These are phyloP conservation scores for Rutstroemia sp. DNA, from an alignment of 2,329 filamentous ascomycete species.

Conservation along the genomic window DNA sequence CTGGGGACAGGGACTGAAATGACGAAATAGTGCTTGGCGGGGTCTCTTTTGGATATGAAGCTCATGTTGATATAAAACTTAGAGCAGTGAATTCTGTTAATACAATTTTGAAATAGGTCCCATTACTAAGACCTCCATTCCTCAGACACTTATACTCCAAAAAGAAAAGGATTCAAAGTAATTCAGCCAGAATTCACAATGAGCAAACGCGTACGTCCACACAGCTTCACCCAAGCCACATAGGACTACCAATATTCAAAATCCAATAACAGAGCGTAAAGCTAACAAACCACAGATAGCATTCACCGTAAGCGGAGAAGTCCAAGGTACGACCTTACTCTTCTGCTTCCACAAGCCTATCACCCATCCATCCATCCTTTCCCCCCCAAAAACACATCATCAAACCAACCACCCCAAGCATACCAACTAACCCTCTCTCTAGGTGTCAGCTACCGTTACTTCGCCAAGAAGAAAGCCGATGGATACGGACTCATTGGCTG, in stretches of 20 bases:
- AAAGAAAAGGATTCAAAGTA: too few species aligned
- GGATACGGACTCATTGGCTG: conserved; percentile 49
- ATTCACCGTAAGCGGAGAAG: neutral
- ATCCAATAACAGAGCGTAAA: neutral
- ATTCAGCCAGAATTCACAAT: neutral
- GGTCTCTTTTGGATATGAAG: too few species aligned
- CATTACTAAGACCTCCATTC: too few species aligned
- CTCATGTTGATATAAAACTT: too few species aligned
- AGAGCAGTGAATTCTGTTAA: too few species aligned
- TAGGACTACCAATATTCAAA: neutral
- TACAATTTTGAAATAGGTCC: too few species aligned
- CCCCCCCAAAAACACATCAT: neutral
- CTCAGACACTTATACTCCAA: too few species aligned
- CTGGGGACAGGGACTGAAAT: too few species aligned
- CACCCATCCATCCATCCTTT: too few species aligned
- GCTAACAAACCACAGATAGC: neutral
- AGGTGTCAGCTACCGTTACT: conserved; percentile 32
- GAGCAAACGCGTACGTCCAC: neutral
- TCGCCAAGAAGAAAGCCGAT: conserved; percentile 44
- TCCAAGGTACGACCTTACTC: neutral
- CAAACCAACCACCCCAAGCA: neutral
- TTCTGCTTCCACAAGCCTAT: neutral
- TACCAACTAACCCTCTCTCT: neutral
- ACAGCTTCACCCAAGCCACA: neutral
- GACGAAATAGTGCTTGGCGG: neutral